Evolutionary conservation across 805 yeast species (phyloP), one percentile per base, ranked within the genome.

Genomic region (Candida sphagnicola): DNA sequence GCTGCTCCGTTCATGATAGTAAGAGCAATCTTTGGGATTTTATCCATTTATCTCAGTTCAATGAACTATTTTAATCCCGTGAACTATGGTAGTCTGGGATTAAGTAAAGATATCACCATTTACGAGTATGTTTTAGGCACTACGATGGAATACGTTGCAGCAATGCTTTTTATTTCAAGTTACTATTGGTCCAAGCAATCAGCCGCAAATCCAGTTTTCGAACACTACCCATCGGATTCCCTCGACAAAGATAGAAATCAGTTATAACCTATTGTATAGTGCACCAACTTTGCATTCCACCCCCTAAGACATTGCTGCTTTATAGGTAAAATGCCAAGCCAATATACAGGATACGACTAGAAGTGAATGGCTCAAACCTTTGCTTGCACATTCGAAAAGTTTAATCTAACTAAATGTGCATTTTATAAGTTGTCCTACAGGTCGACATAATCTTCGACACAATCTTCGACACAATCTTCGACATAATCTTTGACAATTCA

Each of bases 121-220:
- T 60, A 50, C 39, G 72, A 65, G 41, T 64, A 64, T 38, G 54
- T 54, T 28, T 46, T 65, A 46, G 56, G 63, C 4, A 58, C 65
- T 4, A 50, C 65, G 14, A 65, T 61, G 69, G 70, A 65, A 43
- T 61, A 59, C 34, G 42, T 60, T 2, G 30, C 49, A n/a, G 56
- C 55, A 5, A 21, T 38, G 12, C 23, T 48, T 10, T 40, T 43
- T 12, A 21, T 46, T 2, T 35, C 41, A 14, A 46, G 43, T 15
- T 53, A 46, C 35, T 51, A 39, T 14, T 33, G 15, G 18, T 8
- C 18, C 6, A 16, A 29, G 8, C 19, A 29, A 10, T 10, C 10
- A 29, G 4, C 19, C 6, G 29, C 29, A 26, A 21, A 21, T 21
- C 8, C 24, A 21, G 8, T 10, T 21, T 6, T 21, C 6, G 6